These are phyloP conservation scores for Catharanthus roseus DNA, from an alignment of 257 asterid genomes.

Conservation along the genomic window DNA sequence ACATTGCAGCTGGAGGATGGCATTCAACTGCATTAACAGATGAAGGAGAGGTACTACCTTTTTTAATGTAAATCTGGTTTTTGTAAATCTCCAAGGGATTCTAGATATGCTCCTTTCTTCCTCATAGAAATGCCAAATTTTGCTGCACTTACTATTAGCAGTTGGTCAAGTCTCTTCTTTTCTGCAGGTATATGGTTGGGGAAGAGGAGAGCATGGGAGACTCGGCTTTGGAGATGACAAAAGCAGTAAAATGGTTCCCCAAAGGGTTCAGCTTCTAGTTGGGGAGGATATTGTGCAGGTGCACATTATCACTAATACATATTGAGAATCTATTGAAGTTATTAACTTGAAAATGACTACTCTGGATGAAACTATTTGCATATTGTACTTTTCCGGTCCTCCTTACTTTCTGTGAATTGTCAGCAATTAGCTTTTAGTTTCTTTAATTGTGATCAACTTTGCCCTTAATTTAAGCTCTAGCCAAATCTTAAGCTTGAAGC, in stretches of 20 bases:
- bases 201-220: conserved; percentile 99
- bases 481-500: background rate
- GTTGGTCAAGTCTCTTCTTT: conserved; percentile 7
- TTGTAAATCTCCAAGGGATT: background rate
- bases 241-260: conserved; percentile 99
- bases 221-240: conserved; percentile 99
- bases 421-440: too few species aligned
- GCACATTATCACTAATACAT: background rate
- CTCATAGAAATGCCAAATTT: background rate
- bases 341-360: background rate
- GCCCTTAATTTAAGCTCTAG: background rate
- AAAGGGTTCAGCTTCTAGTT: conserved; percentile 79
- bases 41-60: conserved; percentile 73
- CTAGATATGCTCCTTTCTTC: background rate
- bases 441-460: background rate
- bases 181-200: conserved; percentile 92
- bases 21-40: conserved; percentile 94
- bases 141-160: background rate
- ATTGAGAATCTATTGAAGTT: background rate
- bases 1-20: conserved; percentile 99
- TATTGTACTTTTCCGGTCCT: background rate
- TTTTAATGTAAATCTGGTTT: background rate
- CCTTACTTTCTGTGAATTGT: too few species aligned
- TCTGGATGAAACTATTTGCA: background rate
- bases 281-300: conserved; percentile 95